Percentiles rank a stretch among this genome's conserved stretches.
Conservation (phyloP, 805 yeast species). For the Cephaloascus albidus region DNA sequence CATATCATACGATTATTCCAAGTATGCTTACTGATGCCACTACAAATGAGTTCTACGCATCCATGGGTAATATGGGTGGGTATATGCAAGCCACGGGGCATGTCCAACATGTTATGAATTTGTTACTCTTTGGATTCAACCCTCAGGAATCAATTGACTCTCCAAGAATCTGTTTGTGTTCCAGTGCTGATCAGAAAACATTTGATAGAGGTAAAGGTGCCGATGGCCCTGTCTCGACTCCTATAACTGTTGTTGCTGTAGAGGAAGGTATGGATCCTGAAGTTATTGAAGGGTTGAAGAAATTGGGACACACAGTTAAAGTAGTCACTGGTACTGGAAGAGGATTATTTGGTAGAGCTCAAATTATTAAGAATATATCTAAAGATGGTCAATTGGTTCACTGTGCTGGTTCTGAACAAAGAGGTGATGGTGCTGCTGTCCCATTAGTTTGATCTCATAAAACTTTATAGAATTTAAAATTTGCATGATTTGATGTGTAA, state of each 20-base stretch:
- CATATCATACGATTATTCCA: constrained; percentile 80
- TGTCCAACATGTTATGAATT: constrained; percentile 63
- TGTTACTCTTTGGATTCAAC: constrained; percentile 49
- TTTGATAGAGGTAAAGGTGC: constrained; percentile 50
- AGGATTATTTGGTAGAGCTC: constrained; percentile 58
- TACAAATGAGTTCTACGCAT: constrained; percentile 45
- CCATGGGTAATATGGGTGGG: constrained; percentile 84
- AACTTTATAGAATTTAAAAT: constrained; percentile 12
- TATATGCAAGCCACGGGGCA: constrained; percentile 85
- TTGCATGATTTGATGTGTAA: too few species aligned
- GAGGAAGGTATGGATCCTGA: constrained; percentile 54
- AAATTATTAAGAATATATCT: constrained; percentile 46
- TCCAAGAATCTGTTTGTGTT: constrained; percentile 59
- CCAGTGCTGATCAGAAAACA: constrained; percentile 32
- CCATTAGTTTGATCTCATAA: too few species aligned
- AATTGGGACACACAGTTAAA: constrained; percentile 49
- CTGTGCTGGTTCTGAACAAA: constrained; percentile 67
- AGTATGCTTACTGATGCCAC: constrained; percentile 57
- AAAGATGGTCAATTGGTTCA: constrained; percentile 36
- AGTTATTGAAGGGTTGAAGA: constrained; percentile 33
- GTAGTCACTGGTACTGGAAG: constrained; percentile 32
- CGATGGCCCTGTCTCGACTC: constrained; percentile 54
- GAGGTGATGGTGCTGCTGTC: constrained; percentile 80
- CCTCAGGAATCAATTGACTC: constrained; percentile 73
- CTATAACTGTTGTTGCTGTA: constrained; percentile 47